Evolutionary conservation across 495 filamentous ascomycete genomes (phyloP).

Genomic region (Penicillium roqueforti): DNA sequence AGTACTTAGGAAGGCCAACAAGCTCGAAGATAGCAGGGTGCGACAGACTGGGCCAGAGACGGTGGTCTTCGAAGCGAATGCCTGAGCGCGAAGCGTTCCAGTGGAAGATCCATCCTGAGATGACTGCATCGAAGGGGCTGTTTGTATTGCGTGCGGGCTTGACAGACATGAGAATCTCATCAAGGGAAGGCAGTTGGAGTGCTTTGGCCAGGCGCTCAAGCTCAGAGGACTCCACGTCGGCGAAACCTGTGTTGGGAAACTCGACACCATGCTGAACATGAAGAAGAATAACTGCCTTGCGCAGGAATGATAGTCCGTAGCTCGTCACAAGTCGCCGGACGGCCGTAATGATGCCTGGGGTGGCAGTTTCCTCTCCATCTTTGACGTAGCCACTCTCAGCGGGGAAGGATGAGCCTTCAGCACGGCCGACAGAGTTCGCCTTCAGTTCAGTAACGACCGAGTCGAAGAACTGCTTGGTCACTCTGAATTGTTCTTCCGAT

Average conservation of each 20-base stretch:
- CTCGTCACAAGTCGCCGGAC: slow-evolving; percentile 58
- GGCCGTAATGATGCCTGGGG: slow-evolving; percentile 37
- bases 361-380: slow-evolving; percentile 40
- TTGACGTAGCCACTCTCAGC: slow-evolving; percentile 43
- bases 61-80: slow-evolving; percentile 38
- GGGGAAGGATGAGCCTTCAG: slow-evolving; percentile 39
- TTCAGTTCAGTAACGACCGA: slow-evolving; percentile 40
- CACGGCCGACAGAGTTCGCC: slow-evolving; percentile 42
- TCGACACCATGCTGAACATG: slow-evolving; percentile 86
- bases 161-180: slow-evolving; percentile 64
- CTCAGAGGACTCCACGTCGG: slow-evolving; percentile 64
- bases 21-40: slow-evolving; percentile 94
- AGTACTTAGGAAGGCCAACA: slow-evolving; percentile 85
- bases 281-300: slow-evolving; percentile 78
- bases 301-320: slow-evolving; percentile 85
- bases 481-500: slow-evolving; percentile 28
- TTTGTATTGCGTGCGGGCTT: slow-evolving; percentile 31
- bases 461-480: slow-evolving; percentile 41
- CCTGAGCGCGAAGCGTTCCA: slow-evolving; percentile 46
- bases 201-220: slow-evolving; percentile 73
- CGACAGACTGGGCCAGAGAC: slow-evolving; percentile 51
- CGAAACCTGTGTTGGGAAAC: slow-evolving; percentile 69
- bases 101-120: slow-evolving; percentile 78
- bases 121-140: slow-evolving; percentile 46
- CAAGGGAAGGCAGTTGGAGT: slow-evolving; percentile 70